phyloP scores from a whole-genome alignment of 257 asterid genomes.

The Apocynum venetum region DNA sequence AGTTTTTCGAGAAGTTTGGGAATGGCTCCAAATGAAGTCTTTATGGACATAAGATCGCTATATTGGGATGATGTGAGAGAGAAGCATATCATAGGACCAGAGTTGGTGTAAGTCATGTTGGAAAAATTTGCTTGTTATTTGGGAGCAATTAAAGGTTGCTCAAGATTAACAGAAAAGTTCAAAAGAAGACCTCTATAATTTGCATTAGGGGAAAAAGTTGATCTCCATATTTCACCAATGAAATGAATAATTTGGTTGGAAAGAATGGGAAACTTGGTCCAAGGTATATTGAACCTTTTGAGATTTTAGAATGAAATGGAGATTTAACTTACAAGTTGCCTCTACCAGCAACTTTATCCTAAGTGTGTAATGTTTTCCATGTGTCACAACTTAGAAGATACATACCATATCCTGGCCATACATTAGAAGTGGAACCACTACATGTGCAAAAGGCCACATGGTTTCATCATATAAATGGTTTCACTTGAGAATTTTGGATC shows the following conservation, averaged over 20 bases:
- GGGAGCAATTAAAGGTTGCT: background rate
- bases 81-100: background rate
- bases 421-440: background rate
- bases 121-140: background rate
- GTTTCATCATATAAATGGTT: background rate
- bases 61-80: background rate
- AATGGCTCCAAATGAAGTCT: too few species aligned
- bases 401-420: background rate
- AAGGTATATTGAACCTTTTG: background rate
- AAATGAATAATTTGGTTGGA: background rate
- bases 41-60: background rate
- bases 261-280: too few species aligned
- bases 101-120: background rate
- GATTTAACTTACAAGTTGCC: background rate
- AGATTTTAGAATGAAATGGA: background rate
- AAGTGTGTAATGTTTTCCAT: background rate
- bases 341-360: background rate
- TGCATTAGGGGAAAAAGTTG: background rate
- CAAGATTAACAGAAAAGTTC: background rate
- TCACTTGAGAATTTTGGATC: background rate
- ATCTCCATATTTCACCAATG: background rate
- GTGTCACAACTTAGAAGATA: background rate
- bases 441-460: background rate
- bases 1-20: background rate
- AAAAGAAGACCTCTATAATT: background rate